These are phyloP conservation scores for Brassica rapa DNA, from an alignment of 345 rosid genomes.

Conservation along the genomic window DNA sequence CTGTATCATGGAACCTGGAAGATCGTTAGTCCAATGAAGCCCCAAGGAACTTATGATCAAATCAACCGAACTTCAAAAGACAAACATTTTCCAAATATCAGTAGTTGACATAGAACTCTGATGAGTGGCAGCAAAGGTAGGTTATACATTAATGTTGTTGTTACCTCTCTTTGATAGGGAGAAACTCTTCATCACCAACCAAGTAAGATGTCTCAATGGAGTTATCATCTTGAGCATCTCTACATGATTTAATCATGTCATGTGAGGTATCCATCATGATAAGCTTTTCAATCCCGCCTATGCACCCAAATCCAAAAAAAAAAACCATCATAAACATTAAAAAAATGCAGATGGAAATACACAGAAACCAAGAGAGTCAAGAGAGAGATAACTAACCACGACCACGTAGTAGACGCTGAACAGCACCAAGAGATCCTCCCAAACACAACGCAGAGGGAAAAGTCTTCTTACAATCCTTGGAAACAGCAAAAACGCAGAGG, in stretches of 20 bases:
- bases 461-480: constrained; percentile 81
- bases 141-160: neutral
- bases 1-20: constrained; percentile 99
- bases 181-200: constrained; percentile 92
- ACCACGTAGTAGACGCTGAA: constrained; percentile 53
- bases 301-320: neutral
- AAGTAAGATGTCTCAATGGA: constrained; percentile 63
- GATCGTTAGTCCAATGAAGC: constrained; percentile 99
- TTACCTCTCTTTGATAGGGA: constrained; percentile 86
- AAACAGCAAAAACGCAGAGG: constrained; percentile 4
- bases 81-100: constrained; percentile 24
- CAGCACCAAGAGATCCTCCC: constrained; percentile 82
- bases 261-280: constrained; percentile 90
- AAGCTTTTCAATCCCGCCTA: constrained; percentile 86
- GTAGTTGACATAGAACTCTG: neutral
- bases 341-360: neutral
- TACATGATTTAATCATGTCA: constrained; percentile 79
- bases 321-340: neutral
- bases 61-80: constrained; percentile 72
- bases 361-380: neutral
- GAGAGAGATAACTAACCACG: constrained; percentile 60
- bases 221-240: constrained; percentile 47
- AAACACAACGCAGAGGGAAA: constrained; percentile 82
- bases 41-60: constrained; percentile 88
- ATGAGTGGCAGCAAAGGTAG: neutral